Evolutionary conservation across 2,329 filamentous ascomycete species (phyloP).

Genomic region (Paraphoma sp.): DNA sequence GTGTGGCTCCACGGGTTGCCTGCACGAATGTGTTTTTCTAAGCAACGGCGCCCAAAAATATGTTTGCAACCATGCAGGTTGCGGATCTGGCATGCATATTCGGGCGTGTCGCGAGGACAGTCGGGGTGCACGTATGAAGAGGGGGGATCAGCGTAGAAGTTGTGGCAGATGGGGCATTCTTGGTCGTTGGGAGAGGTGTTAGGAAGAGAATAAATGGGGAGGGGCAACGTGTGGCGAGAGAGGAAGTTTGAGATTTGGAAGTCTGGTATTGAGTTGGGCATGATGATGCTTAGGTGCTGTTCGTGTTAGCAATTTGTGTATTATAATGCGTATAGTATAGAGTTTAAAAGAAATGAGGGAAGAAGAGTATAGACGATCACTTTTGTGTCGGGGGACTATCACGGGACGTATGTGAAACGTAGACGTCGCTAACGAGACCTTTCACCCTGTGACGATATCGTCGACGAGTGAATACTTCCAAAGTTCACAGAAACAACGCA

Average conservation of each 20-base stretch:
- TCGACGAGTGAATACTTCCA: too few species aligned
- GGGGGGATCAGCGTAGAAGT: constrained; percentile 17
- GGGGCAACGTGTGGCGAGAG: constrained; percentile 15
- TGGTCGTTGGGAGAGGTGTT: constrained; percentile 1
- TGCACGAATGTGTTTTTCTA: constrained; percentile 24
- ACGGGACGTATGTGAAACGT: background rate
- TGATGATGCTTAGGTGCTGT: background rate
- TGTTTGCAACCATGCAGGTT: constrained; percentile 19
- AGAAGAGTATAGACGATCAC: background rate
- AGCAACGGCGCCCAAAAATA: constrained; percentile 25
- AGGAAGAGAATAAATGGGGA: constrained; percentile 12
- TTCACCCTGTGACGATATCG: too few species aligned
- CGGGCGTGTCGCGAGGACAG: constrained; percentile 13
- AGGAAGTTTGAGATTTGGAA: constrained; percentile 28
- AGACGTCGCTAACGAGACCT: too few species aligned
- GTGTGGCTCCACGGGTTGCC: constrained; percentile 28
- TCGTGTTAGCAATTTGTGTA: background rate
- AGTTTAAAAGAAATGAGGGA: background rate
- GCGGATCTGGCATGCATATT: constrained; percentile 23
- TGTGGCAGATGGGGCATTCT: constrained; percentile 24
- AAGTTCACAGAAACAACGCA: too few species aligned
- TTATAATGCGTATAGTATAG: background rate
- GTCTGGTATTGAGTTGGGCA: constrained; percentile 18
- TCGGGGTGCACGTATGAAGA: constrained; percentile 24
- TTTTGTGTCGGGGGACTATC: background rate